Evolutionary conservation across 768 basidiomycete genomes (phyloP).

Genomic region (Gelatoporia subvermispora): DNA sequence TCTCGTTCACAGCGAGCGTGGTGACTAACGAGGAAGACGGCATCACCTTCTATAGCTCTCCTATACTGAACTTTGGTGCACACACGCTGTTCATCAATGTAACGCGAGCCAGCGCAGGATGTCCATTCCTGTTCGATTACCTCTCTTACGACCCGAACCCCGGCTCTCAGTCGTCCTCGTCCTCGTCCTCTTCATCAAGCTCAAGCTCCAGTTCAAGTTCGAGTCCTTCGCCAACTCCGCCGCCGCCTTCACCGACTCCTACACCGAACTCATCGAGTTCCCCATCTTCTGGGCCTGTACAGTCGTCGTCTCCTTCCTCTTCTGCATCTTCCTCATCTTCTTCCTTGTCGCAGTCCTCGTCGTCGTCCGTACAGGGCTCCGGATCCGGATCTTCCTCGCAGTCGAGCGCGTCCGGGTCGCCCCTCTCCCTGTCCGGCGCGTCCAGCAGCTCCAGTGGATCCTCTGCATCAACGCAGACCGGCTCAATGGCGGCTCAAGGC

Average conservation of each 20-base stretch:
- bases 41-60: constrained; percentile 15
- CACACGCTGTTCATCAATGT: constrained; percentile 15
- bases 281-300: constrained; percentile 29
- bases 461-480: too few species aligned
- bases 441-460: not conserved
- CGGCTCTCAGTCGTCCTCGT: not conserved
- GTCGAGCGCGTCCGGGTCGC: not conserved
- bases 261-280: constrained; percentile 12
- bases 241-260: not conserved
- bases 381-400: constrained; percentile 51
- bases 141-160: constrained; percentile 6
- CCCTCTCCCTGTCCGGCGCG: not conserved
- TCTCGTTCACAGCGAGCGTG: constrained; percentile 8
- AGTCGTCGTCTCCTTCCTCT: constrained; percentile 13
- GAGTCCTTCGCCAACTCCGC: not conserved
- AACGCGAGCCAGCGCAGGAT: constrained; percentile 11
- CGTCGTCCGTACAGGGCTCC: constrained; percentile 28
- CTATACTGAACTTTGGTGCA: constrained; percentile 3
- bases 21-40: constrained; percentile 10
- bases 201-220: not conserved
- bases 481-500: too few species aligned
- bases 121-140: constrained; percentile 16
- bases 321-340: constrained; percentile 17
- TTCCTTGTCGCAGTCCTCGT: constrained; percentile 25
- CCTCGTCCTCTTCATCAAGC: not conserved